Conservation (phyloP, 331 rosid genomes). For the Quercus phellos region DNA sequence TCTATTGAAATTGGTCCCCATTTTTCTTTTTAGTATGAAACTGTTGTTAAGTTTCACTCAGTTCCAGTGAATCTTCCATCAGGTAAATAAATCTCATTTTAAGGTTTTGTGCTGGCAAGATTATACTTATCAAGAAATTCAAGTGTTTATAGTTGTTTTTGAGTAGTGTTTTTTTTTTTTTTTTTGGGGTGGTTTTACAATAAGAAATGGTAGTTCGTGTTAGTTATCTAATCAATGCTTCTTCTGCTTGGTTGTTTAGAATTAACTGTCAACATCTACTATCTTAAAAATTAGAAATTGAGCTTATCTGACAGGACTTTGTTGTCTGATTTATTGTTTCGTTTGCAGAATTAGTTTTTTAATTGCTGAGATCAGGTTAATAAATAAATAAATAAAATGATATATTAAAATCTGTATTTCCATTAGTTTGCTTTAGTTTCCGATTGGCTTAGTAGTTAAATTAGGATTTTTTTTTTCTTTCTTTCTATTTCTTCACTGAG, state of each 20-base stretch:
- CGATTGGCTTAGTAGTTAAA: background rate
- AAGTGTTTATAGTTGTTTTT: slow-evolving; percentile 15
- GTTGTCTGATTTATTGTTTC: background rate
- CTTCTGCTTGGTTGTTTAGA: slow-evolving; percentile 8
- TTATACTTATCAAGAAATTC: background rate
- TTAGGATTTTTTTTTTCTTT: background rate
- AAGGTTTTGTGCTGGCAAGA: background rate
- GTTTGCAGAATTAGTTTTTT: background rate
- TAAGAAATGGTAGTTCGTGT: background rate
- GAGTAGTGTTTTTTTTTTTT: slow-evolving; percentile 8
- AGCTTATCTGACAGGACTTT: background rate
- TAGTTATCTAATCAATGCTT: slow-evolving; percentile 1
- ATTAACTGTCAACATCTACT: slow-evolving; percentile 6
- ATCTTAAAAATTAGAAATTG: background rate
- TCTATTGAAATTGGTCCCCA: background rate
- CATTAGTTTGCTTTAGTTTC: background rate
- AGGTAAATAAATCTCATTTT: background rate
- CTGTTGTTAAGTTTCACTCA: background rate
- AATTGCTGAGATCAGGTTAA: background rate
- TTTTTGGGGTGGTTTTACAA: background rate
- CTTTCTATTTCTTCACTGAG: background rate
- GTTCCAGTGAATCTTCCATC: background rate
- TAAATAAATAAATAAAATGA: background rate
- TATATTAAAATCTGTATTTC: background rate
- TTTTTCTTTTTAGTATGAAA: background rate